A percentile compares a stretch with the other conserved stretches of the same genome.
Evolutionary conservation across 805 yeast species (phyloP).

Genomic region (Scheffersomyces ergatensis): DNA sequence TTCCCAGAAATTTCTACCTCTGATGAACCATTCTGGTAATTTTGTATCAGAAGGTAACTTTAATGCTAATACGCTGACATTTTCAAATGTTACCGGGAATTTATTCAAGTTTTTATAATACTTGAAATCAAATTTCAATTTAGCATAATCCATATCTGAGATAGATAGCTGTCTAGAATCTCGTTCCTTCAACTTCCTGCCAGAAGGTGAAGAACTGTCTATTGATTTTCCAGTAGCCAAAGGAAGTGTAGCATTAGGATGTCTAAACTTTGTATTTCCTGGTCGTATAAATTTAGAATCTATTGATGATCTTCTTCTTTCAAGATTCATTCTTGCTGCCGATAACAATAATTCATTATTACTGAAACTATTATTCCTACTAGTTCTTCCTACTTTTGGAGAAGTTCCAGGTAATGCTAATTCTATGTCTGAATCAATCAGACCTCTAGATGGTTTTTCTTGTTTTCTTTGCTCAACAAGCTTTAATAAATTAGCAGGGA

Average conservation of each 20-base stretch:
- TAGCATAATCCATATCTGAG: background rate
- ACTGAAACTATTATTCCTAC: conserved; percentile 21
- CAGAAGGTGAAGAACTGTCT: conserved; percentile 5
- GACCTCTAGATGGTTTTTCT: conserved; percentile 15
- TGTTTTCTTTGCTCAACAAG: conserved; percentile 50
- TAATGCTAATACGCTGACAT: conserved; percentile 40
- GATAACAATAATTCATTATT: conserved; percentile 12
- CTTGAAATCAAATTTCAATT: conserved; percentile 24
- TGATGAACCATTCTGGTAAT: conserved; percentile 75
- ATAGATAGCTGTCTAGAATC: background rate
- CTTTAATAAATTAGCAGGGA: conserved; percentile 57
- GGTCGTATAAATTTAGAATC: conserved; percentile 28
- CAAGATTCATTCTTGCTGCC: conserved; percentile 17
- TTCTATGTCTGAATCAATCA: conserved; percentile 23
- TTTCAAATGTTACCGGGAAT: conserved; percentile 27
- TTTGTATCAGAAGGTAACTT: conserved; percentile 59
- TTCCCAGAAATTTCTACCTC: conserved; percentile 69
- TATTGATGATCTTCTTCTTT: conserved; percentile 30
- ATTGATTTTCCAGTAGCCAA: conserved; percentile 1
- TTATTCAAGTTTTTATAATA: conserved; percentile 43
- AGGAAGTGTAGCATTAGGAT: conserved; percentile 5
- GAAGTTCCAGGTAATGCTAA: conserved; percentile 29
- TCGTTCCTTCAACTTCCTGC: conserved; percentile 2
- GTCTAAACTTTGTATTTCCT: conserved; percentile 15
- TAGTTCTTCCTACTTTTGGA: conserved; percentile 17